Evolutionary conservation across 2,329 filamentous ascomycete species (phyloP).

Genomic region (Thielaviopsis ethacetica): DNA sequence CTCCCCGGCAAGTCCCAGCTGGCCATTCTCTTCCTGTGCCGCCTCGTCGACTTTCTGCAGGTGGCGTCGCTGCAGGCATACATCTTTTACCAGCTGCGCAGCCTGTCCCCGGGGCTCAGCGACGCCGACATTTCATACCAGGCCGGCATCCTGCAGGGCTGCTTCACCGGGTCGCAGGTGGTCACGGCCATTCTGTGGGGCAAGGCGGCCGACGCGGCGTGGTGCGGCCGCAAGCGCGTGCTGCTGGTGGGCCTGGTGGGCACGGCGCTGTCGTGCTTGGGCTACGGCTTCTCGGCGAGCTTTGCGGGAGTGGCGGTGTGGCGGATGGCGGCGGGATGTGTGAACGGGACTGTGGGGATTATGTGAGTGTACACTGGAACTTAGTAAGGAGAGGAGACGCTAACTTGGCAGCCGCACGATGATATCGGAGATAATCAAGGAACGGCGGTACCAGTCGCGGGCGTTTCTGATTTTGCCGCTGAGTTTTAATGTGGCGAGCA

Average conservation of each 20-base stretch:
- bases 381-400: no score
- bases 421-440: slow-evolving; percentile 32
- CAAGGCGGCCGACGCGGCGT: slow-evolving; percentile 41
- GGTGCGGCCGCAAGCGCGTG: slow-evolving; percentile 50
- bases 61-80: slow-evolving; percentile 54
- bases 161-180: slow-evolving; percentile 59
- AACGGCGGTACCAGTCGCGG: slow-evolving; percentile 31
- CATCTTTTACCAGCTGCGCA: slow-evolving; percentile 60
- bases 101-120: slow-evolving; percentile 39
- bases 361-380: no score
- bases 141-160: slow-evolving; percentile 52
- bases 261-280: slow-evolving; percentile 49
- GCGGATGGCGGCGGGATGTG: slow-evolving; percentile 44
- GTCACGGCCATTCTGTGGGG: slow-evolving; percentile 61
- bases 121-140: slow-evolving; percentile 45
- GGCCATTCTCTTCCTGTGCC: slow-evolving; percentile 49
- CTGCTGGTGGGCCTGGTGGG: slow-evolving; percentile 54
- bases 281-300: slow-evolving; percentile 54
- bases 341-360: slow-evolving; percentile 33
- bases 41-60: slow-evolving; percentile 57
- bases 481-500: slow-evolving; percentile 31
- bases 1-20: slow-evolving; percentile 58
- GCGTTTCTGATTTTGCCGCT: slow-evolving; percentile 31
- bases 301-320: slow-evolving; percentile 51
- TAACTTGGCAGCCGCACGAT: slow-evolving; percentile 27